Percentiles rank a stretch among this genome's conserved stretches.
These are phyloP conservation scores for Stygiomarasmius scandens DNA, from an alignment of 1,284 basidiomycete species.

Conservation along the genomic window DNA sequence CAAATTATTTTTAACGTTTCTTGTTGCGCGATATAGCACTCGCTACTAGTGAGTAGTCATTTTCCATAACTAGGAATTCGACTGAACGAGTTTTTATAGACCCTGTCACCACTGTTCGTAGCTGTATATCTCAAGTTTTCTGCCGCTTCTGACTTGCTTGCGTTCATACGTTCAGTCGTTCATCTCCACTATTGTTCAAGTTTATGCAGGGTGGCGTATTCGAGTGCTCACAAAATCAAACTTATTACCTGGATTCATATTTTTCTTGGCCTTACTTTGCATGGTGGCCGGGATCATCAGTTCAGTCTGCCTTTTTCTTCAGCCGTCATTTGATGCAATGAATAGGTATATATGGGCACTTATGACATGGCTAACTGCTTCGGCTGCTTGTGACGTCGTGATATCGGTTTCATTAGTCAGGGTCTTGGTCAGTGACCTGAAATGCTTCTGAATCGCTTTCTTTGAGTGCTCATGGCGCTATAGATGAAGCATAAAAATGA, in stretches of 20 bases:
- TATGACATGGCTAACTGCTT: neutral
- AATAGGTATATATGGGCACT: neutral
- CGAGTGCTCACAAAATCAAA: neutral
- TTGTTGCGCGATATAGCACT: neutral
- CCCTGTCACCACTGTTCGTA: neutral
- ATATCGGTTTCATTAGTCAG: slow-evolving; percentile 3
- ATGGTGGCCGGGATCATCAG: neutral
- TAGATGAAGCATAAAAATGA: neutral
- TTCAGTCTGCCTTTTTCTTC: neutral
- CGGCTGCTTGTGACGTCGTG: slow-evolving; percentile 1
- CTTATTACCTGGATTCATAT: neutral
- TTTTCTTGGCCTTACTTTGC: neutral
- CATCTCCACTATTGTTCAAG: slow-evolving; percentile 1
- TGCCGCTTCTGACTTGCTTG: neutral
- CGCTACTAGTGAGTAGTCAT: neutral
- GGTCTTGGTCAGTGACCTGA: neutral
- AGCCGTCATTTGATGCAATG: neutral
- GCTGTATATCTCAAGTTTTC: neutral
- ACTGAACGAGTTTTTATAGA: neutral
- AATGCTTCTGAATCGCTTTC: neutral
- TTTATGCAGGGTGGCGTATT: neutral
- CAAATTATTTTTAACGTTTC: neutral
- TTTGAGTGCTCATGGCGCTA: neutral
- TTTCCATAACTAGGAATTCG: neutral
- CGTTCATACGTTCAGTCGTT: neutral